Evolutionary conservation across 2,329 filamentous ascomycete genomes (phyloP), one percentile per base, ranked within the genome.

Genomic region (Talaromyces sp.): DNA sequence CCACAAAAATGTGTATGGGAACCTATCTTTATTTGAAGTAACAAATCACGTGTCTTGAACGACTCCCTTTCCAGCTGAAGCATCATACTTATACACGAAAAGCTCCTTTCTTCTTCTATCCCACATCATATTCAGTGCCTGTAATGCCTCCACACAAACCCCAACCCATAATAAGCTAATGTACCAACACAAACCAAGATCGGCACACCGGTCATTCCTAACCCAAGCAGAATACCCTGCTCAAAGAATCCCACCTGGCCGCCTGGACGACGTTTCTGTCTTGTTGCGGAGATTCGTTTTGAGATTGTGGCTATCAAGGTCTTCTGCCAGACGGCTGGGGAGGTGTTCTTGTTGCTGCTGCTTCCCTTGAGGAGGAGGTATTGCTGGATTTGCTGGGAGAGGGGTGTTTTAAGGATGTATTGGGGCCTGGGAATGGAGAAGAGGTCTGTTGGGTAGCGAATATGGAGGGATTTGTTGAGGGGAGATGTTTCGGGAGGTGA

Each of bases 361-460:
- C 6, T 31, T 25, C 15, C 25, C 27, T 59, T 19, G 22, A 45
- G 17, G 22, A n/a, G 3, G 13, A 59, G 8, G 25, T n/a, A 27
- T 41, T 59, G 41, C 22, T 54, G 54, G 47, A 64, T 45, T 3
- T 56, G 41, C 11, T 65, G 17, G 35, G 69, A 63, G 35, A 63
- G 64, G 2, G 67, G 52, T 1, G 72, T 67, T 13, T 71, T 61
- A 3, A 69, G 69, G 5, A 81, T 72, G 33, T 77, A 80, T 45
- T 83, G 80, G 13, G 84, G 82, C 5, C 80, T 77, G 0, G 79
- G 71, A 1, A 75, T 63, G 1, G 81, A 80, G 71, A 86, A 84
- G 66, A 82, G 79, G 0, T 74, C 70, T 3, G 70, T 70, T 9
- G 73, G 74, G 68, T 85, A 86, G 25, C 82, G 77, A 7, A 71